A percentile compares a stretch with the other conserved stretches of the same genome.
Evolutionary conservation across 192 early-diverging fungal genomes (phyloP).

Genomic region (Backusella sp.): DNA sequence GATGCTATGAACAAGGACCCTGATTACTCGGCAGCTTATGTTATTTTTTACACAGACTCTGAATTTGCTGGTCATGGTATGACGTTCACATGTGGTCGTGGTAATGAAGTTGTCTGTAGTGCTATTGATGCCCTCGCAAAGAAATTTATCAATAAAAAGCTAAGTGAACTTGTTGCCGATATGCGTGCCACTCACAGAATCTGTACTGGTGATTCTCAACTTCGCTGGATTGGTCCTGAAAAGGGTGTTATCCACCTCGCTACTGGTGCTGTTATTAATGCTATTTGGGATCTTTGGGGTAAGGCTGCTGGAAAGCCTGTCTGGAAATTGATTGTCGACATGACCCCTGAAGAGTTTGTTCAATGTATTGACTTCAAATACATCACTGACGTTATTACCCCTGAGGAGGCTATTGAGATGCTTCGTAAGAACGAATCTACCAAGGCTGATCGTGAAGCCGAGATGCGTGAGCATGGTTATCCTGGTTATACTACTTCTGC

Average conservation of each 20-base stretch:
- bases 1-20: constrained; percentile 46
- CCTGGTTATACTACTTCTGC: constrained; percentile 45
- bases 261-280: constrained; percentile 46
- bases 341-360: constrained; percentile 45
- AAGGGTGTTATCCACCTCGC: constrained; percentile 42
- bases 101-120: constrained; percentile 32
- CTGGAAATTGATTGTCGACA: constrained; percentile 42
- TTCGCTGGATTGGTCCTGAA: constrained; percentile 45
- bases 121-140: constrained; percentile 37
- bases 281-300: constrained; percentile 47
- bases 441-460: constrained; percentile 33
- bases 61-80: constrained; percentile 34
- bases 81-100: constrained; percentile 40
- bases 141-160: constrained; percentile 34
- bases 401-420: constrained; percentile 40
- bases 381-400: constrained; percentile 44
- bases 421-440: constrained; percentile 38
- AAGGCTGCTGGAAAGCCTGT: constrained; percentile 42
- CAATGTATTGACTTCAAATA: constrained; percentile 43
- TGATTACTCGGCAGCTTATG: constrained; percentile 42
- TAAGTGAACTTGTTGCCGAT: constrained; percentile 21
- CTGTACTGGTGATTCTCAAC: constrained; percentile 37
- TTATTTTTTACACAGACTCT: constrained; percentile 35
- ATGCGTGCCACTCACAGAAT: constrained; percentile 36
- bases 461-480: constrained; percentile 38